Evolutionary conservation across 352 stramenopile genomes (phyloP).

Genomic region (Phytopythium vexans): DNA sequence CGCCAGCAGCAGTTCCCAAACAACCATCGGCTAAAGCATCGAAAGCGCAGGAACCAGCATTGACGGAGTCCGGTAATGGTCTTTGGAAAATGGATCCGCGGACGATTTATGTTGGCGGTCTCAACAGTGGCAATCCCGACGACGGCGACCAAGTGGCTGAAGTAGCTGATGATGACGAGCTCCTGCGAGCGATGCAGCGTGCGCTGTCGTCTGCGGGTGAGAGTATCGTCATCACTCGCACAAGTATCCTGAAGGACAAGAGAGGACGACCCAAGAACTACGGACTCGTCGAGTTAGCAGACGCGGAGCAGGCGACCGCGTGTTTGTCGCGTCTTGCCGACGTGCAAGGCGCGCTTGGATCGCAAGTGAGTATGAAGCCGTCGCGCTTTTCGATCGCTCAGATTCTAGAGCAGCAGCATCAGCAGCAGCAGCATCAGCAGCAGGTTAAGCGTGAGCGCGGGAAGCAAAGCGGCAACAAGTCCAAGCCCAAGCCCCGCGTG

Average conservation of each 20-base stretch:
- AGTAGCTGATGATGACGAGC: slow-evolving; percentile 10
- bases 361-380: slow-evolving; percentile 50
- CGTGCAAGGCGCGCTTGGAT: slow-evolving; percentile 33
- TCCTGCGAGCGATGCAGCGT: slow-evolving; percentile 37
- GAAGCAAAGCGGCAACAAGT: not conserved
- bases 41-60: not conserved
- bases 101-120: slow-evolving; percentile 54
- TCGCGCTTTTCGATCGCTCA: slow-evolving; percentile 63
- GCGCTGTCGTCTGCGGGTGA: slow-evolving; percentile 26
- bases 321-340: slow-evolving; percentile 27
- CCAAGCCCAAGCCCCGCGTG: slow-evolving; percentile 2
- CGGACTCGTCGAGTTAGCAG: slow-evolving; percentile 46
- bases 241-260: slow-evolving; percentile 57
- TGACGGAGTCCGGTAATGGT: slow-evolving; percentile 10
- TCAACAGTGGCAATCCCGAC: slow-evolving; percentile 21
- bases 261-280: slow-evolving; percentile 65
- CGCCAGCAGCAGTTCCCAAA: not conserved
- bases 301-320: slow-evolving; percentile 21
- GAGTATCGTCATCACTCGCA: slow-evolving; percentile 35
- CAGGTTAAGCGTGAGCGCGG: slow-evolving; percentile 11
- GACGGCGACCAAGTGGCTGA: slow-evolving; percentile 6
- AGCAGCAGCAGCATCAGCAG: slow-evolving; percentile 34
- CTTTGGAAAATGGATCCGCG: slow-evolving; percentile 47
- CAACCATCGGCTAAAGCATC: not conserved
- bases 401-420: slow-evolving; percentile 57